Conservation (phyloP, 768 basidiomycete genomes). For the Tulasnella sp. region DNA sequence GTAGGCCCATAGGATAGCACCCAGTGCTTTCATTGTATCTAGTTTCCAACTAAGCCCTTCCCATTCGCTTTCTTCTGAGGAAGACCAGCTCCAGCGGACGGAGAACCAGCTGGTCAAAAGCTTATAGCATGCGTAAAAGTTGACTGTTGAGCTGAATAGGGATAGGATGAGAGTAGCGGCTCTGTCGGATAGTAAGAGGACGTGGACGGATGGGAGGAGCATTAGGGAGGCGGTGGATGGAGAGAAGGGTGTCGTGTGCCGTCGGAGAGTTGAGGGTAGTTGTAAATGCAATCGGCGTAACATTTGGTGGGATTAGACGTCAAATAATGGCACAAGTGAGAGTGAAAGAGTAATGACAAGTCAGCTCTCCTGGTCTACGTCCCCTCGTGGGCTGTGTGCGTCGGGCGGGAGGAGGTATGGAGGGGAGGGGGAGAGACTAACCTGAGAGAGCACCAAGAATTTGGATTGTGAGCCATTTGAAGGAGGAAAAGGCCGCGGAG, state of each 20-base stretch:
- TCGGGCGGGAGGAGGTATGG: background rate
- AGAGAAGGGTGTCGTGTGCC: background rate
- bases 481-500: too few species aligned
- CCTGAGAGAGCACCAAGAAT: conserved; percentile 12
- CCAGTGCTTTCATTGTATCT: conserved; percentile 44
- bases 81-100: conserved; percentile 28
- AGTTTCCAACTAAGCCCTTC: conserved; percentile 36
- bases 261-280: background rate
- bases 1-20: conserved; percentile 57
- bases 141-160: conserved; percentile 36
- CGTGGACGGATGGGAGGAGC: background rate
- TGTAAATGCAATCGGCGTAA: background rate
- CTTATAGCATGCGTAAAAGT: conserved; percentile 36
- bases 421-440: background rate
- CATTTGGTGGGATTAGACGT: background rate
- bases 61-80: conserved; percentile 45
- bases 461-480: background rate
- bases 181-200: conserved; percentile 14
- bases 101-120: conserved; percentile 41
- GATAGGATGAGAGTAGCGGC: conserved; percentile 31
- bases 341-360: background rate
- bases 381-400: background rate
- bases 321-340: background rate
- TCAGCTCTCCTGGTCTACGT: background rate
- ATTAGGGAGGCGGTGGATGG: background rate